Base-by-base conservation (phyloP, 768 basidiomycete species). In the Tulasnella sp. region DNA sequence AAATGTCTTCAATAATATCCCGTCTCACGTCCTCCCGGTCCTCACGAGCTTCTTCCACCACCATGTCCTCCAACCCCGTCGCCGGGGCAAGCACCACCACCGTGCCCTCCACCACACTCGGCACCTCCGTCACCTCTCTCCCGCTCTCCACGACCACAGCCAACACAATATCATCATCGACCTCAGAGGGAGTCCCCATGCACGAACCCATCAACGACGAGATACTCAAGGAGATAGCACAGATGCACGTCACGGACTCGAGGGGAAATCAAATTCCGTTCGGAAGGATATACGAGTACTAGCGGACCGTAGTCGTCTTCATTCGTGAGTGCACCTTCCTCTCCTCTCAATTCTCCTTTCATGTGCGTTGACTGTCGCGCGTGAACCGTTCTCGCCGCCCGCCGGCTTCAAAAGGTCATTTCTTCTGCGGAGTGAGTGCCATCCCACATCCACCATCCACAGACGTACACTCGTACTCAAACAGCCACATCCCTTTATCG, bases 231-330 rank as follows among this genome's bases (percentile, higher is more conserved):
- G 36, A 37, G 0, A 59, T 72, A 7, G 70, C 70, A 1, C 9
- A 26, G n/a, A 72, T 72, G 70, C 19, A 40, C 11, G 29, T 72
- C 70, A 72, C 40, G 29, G 70, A 72, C 37, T 72, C 70, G 3
- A 35, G 70, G 22, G 70, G 70, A 36, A 72, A 72, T 42, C 35
- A 37, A 17, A 72, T 72, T 32, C 59, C 47, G 0, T 72, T 72
- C 41, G 70, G 70, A 6, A 62, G 36, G 36, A 72, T 72, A 22
- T 72, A 62, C 59, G 70, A 72, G 70, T 72, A 37, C n/a, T 59
- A 72, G 62, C 5, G 39, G 32, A 72, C 70, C 12, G 70, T 72
- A 4, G 70, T 72, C 26, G 70, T 72, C 19, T 72, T 72, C 37
- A 72, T 72, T 35, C 70, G 70, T 72, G 63, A 72, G 70, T 63